Base-by-base conservation (phyloP, 306 rosid species). In the Lagenaria siceraria region DNA sequence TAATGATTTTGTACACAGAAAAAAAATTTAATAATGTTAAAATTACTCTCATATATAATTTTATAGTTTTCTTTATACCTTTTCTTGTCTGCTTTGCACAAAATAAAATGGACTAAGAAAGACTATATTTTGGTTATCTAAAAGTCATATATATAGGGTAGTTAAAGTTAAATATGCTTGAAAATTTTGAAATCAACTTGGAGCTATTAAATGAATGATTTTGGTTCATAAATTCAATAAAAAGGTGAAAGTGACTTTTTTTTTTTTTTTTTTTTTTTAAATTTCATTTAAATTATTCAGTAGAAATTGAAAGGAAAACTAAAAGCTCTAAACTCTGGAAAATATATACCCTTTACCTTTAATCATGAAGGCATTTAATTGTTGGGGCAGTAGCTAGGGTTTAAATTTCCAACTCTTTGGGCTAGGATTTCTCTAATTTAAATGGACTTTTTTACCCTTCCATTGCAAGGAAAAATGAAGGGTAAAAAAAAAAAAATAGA, bases 361-460 rank as follows among this genome's bases (percentile, higher is more conserved):
- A 66, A 66, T 66, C 52, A 66, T 40, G 74, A 40, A 66, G 53
- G 53, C 53, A 66, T 42, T 66, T 66, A 38, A 66, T 66, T 66
- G 53, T 21, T 40, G 74, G 74, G 53, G 74, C 74, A 66, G 53
- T 66, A 40, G 33, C 33, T 66, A 66, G 51, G 10, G 31, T 38
- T 65, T 9, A 38, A n/a, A 65, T 65, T 64, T 65, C 73, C 51
- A 38, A 65, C 51, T 65, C 72, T 36, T 36, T 7, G 31, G 27
- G 36, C 65, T 35, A 18, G 24, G 25, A 35, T 38, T 38, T 36
- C 8, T 38, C 18, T 65, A 38, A n/a, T 65, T 38, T 4, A 21
- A 21, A 11, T 66, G 74, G 53, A 40, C 33, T 11, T 40, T 12
- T 66, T 66, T 40, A 10, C 52, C 53, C 74, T 40, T 35, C 1